Evolutionary conservation across 768 basidiomycete species (phyloP).

Genomic region (Lactarius akahatsu): DNA sequence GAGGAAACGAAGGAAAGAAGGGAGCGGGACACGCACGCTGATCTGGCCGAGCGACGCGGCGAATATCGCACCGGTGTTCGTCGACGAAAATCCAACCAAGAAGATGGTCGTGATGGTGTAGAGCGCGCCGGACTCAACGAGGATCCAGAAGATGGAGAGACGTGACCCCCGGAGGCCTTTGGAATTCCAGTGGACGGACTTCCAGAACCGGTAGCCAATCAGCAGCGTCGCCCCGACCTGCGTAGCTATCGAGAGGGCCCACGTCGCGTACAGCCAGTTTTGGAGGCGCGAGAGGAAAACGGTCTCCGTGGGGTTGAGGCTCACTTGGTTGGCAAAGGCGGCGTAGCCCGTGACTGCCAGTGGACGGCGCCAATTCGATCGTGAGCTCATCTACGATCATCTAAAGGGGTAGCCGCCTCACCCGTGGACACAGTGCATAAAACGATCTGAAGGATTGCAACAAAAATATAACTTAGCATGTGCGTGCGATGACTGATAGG

Average conservation of each 20-base stretch:
- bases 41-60: slow-evolving; percentile 17
- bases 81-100: slow-evolving; percentile 15
- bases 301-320: neutral
- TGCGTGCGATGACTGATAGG: neutral
- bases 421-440: slow-evolving; percentile 6
- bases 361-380: neutral
- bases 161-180: neutral
- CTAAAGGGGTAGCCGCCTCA: neutral
- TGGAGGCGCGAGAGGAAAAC: slow-evolving; percentile 9
- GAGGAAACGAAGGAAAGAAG: neutral
- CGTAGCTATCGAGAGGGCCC: slow-evolving; percentile 23
- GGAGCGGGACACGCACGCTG: slow-evolving; percentile 9
- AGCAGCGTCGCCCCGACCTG: slow-evolving; percentile 22
- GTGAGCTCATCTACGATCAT: no score
- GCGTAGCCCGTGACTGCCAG: slow-evolving; percentile 15
- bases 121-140: slow-evolving; percentile 26
- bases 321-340: slow-evolving; percentile 2
- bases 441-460: neutral
- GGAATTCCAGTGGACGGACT: neutral
- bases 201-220: slow-evolving; percentile 21
- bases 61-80: slow-evolving; percentile 13
- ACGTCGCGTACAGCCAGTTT: slow-evolving; percentile 16
- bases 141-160: slow-evolving; percentile 17
- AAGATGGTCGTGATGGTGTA: slow-evolving; percentile 15
- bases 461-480: neutral